Evolutionary conservation across 441 rosid species (phyloP).

Genomic region (Eugenia klotzschiana): DNA sequence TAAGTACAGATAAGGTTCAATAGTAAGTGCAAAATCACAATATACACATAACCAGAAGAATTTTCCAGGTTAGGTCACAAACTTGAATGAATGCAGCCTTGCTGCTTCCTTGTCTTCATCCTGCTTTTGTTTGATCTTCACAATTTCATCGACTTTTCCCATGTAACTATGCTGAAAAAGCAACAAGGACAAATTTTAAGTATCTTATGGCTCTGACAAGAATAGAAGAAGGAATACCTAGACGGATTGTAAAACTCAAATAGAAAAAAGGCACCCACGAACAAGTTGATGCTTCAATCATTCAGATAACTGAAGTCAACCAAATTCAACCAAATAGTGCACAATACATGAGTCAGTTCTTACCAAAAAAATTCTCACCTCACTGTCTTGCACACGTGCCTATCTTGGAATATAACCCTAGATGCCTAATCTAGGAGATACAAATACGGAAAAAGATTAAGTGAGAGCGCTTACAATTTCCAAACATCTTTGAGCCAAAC

Average conservation of each 20-base stretch:
- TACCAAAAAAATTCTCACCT: background rate
- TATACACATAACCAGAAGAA: background rate
- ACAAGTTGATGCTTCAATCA: background rate
- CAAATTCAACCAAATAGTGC: background rate
- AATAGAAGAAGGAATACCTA: background rate
- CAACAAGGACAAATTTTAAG: background rate
- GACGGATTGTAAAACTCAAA: background rate
- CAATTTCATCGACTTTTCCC: slow-evolving; percentile 42
- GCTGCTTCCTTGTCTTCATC: slow-evolving; percentile 57
- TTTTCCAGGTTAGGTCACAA: slow-evolving; percentile 9
- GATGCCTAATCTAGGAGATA: background rate
- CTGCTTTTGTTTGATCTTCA: slow-evolving; percentile 63
- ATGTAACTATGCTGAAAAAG: slow-evolving; percentile 31
- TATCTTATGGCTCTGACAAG: background rate
- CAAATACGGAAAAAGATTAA: background rate
- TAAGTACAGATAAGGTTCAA: background rate
- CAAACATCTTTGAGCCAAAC: background rate
- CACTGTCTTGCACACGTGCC: background rate
- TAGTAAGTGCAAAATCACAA: slow-evolving; percentile 7
- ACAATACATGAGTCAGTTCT: background rate
- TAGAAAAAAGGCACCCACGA: background rate
- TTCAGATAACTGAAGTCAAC: background rate
- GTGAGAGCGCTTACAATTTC: background rate
- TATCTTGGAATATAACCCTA: background rate
- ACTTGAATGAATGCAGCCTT: slow-evolving; percentile 56